phyloP scores from a whole-genome alignment of 352 stramenopile genomes.

The Globisporangium echinulatum region DNA sequence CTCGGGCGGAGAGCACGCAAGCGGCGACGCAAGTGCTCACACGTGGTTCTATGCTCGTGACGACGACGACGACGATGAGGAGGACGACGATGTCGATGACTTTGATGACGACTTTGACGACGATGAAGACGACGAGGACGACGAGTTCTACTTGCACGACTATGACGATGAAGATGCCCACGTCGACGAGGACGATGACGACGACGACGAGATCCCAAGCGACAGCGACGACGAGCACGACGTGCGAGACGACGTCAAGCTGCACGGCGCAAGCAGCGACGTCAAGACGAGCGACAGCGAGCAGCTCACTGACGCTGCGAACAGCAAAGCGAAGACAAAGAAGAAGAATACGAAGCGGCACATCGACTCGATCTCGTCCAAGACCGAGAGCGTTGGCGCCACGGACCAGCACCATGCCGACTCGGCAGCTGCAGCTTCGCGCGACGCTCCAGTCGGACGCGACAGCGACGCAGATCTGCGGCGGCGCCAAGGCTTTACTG shows the following conservation, averaged over 20 bases:
- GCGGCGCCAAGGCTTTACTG: slow-evolving; percentile 17
- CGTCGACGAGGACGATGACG: slow-evolving; percentile 17
- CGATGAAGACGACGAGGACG: slow-evolving; percentile 41
- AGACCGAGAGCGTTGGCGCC: slow-evolving; percentile 9
- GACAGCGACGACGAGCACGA: slow-evolving; percentile 20
- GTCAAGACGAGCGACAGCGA: neutral
- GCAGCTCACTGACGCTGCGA: neutral
- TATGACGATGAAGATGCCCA: slow-evolving; percentile 53
- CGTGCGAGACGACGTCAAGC: slow-evolving; percentile 1
- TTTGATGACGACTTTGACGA: slow-evolving; percentile 54
- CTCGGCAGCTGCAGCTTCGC: slow-evolving; percentile 2
- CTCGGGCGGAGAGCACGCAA: slow-evolving; percentile 31
- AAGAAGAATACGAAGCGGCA: slow-evolving; percentile 17
- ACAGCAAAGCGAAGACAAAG: neutral
- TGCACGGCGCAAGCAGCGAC: neutral
- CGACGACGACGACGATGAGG: slow-evolving; percentile 30
- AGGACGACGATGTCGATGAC: slow-evolving; percentile 46
- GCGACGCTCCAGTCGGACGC: slow-evolving; percentile 1
- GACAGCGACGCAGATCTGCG: neutral
- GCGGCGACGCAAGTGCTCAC: slow-evolving; percentile 4
- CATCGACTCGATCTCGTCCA: slow-evolving; percentile 26
- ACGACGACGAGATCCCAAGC: slow-evolving; percentile 28
- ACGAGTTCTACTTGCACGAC: slow-evolving; percentile 42
- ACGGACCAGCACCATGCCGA: neutral
- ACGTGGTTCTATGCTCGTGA: slow-evolving; percentile 41